A percentile compares a stretch with the other conserved stretches of the same genome.
Evolutionary conservation across 345 rosid genomes (phyloP).

Genomic region (Euphorbia tirucalli): DNA sequence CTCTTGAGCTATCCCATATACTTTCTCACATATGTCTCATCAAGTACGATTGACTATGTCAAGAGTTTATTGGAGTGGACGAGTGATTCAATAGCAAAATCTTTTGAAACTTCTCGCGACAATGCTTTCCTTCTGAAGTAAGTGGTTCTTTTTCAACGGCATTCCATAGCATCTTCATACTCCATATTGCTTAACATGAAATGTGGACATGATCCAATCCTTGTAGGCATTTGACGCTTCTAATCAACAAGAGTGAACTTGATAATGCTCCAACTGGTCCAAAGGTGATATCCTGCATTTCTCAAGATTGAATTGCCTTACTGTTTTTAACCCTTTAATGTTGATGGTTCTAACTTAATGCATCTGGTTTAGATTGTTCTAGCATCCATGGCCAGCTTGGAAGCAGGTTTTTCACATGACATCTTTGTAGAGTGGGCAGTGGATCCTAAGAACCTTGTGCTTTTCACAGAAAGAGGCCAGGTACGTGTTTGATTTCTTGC

Average conservation of each 20-base stretch:
- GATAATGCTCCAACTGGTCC: constrained; percentile 89
- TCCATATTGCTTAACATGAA: constrained; percentile 4
- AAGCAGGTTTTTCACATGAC: constrained; percentile 95
- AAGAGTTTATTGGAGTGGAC: constrained; percentile 99
- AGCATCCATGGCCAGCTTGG: constrained; percentile 97
- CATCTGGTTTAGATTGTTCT: constrained; percentile 65
- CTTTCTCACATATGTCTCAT: constrained; percentile 84
- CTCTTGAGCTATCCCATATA: constrained; percentile 70
- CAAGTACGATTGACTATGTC: constrained; percentile 92
- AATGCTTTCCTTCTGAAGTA: constrained; percentile 94
- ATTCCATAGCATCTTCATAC: background rate
- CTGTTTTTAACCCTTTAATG: background rate
- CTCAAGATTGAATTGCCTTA: constrained; percentile 7
- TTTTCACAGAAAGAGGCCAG: constrained; percentile 98
- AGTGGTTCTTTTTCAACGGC: constrained; percentile 13
- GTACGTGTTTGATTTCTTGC: constrained; percentile 30
- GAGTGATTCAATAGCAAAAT: constrained; percentile 96
- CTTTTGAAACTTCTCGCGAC: constrained; percentile 94
- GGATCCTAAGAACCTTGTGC: constrained; percentile 77
- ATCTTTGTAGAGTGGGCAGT: constrained; percentile 95
- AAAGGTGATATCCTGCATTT: constrained; percentile 52
- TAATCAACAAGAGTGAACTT: constrained; percentile 81
- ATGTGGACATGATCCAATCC: constrained; percentile 2
- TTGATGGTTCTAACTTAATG: constrained; percentile 18
- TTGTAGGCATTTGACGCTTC: constrained; percentile 78